Percentiles rank a stretch among this genome's conserved stretches.
phyloP scores from a whole-genome alignment of 768 basidiomycete species.

The Boletus rex-veris region DNA sequence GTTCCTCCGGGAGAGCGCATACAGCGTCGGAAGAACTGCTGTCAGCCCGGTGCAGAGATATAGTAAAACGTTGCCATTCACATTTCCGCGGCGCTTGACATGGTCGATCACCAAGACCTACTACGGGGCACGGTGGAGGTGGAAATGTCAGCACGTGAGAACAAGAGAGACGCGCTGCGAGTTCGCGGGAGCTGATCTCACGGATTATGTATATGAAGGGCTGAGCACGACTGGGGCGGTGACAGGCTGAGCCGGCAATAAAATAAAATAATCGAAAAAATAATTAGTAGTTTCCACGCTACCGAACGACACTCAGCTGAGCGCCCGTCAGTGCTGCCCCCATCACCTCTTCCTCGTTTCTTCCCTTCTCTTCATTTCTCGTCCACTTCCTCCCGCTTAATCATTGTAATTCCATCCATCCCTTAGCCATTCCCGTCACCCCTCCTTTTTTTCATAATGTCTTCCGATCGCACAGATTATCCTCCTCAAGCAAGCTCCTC shows the following conservation, averaged over 20 bases:
- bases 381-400: constrained; percentile 14
- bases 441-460: constrained; percentile 32
- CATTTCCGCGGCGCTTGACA: no score
- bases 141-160: no score
- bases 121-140: no score
- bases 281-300: constrained; percentile 30
- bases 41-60: no score
- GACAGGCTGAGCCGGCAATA: background rate
- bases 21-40: no score
- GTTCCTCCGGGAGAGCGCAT: no score
- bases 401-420: constrained; percentile 24
- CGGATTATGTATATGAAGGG: background rate
- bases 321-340: constrained; percentile 8
- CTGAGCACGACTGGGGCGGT: no score
- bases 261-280: background rate
- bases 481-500: constrained; percentile 62
- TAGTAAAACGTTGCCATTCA: no score
- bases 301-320: constrained; percentile 26
- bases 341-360: constrained; percentile 30
- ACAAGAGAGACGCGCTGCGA: no score
- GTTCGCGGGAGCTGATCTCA: no score
- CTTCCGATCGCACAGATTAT: constrained; percentile 38
- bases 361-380: constrained; percentile 32
- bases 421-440: constrained; percentile 4
- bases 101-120: no score